A percentile compares a stretch with the other conserved stretches of the same genome.
phyloP scores from a whole-genome alignment of 1,284 basidiomycete species.

The Sphagnurus paluster region DNA sequence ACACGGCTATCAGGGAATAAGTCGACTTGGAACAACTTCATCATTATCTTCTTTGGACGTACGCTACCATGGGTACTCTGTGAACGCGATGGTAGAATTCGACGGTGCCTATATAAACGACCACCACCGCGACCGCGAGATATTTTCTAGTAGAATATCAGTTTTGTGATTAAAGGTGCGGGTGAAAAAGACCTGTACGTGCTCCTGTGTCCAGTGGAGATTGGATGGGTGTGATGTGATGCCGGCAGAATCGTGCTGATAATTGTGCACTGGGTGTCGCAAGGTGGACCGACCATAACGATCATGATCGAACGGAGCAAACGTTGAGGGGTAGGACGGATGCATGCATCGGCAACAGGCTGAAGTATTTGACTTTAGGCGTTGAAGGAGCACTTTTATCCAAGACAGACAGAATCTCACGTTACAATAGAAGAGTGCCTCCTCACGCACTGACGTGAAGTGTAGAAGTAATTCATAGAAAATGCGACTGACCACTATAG shows the following conservation, averaged over 20 bases:
- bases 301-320: slow-evolving; percentile 5
- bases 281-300: slow-evolving; percentile 1
- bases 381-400: slow-evolving; percentile 8
- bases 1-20: slow-evolving; percentile 26
- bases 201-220: slow-evolving; percentile 14
- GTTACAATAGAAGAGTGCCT: slow-evolving; percentile 16
- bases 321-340: slow-evolving; percentile 10
- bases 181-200: background rate
- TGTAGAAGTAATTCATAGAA: slow-evolving; percentile 14
- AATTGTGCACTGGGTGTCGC: background rate
- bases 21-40: slow-evolving; percentile 4
- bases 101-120: slow-evolving; percentile 41
- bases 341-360: slow-evolving; percentile 20
- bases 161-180: background rate
- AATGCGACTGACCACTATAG: slow-evolving; percentile 15
- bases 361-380: slow-evolving; percentile 2
- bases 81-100: slow-evolving; percentile 19
- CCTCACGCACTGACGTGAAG: slow-evolving; percentile 22
- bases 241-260: background rate
- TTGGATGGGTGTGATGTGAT: background rate
- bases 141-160: slow-evolving; percentile 33
- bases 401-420: slow-evolving; percentile 6
- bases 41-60: slow-evolving; percentile 25
- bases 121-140: slow-evolving; percentile 45
- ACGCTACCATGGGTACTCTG: slow-evolving; percentile 53